These are phyloP conservation scores for Trichoderma koningiopsis DNA, from an alignment of 2,329 filamentous ascomycete species.

Conservation along the genomic window DNA sequence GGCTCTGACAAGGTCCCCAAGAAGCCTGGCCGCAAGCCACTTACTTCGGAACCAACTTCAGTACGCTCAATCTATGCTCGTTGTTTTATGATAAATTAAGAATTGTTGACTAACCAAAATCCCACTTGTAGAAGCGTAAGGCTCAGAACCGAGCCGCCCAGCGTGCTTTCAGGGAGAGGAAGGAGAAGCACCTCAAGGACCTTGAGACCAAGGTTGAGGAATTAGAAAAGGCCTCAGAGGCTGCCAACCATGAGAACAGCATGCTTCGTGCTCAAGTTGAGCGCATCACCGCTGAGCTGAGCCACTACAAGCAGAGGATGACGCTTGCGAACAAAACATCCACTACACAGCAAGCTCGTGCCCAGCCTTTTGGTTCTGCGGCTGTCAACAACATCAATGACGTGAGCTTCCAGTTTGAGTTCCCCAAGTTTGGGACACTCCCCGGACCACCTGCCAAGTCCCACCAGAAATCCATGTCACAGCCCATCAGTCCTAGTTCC, in stretches of 20 bases:
- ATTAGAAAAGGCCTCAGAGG: slow-evolving; percentile 79
- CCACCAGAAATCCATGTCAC: slow-evolving; percentile 35
- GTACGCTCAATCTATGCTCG: slow-evolving; percentile 60
- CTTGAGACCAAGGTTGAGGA: slow-evolving; percentile 77
- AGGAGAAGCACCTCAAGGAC: slow-evolving; percentile 87
- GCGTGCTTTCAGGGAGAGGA: slow-evolving; percentile 89
- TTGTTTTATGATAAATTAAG: slow-evolving; percentile 11
- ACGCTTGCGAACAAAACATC: slow-evolving; percentile 54
- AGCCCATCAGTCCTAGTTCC: slow-evolving; percentile 38
- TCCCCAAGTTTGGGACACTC: slow-evolving; percentile 86
- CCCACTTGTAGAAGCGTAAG: slow-evolving; percentile 74
- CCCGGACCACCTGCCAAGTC: slow-evolving; percentile 48
- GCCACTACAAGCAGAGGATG: slow-evolving; percentile 87
- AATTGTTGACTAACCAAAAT: slow-evolving; percentile 17
- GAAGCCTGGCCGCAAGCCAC: slow-evolving; percentile 93
- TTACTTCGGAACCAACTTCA: slow-evolving; percentile 93
- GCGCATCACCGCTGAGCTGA: slow-evolving; percentile 79
- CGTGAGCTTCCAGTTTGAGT: slow-evolving; percentile 92
- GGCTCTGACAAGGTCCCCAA: slow-evolving; percentile 84
- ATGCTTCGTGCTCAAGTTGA: slow-evolving; percentile 85
- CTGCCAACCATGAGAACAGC: slow-evolving; percentile 82
- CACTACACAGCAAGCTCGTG: slow-evolving; percentile 44
- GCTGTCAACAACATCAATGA: slow-evolving; percentile 65
- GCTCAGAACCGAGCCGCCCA: slow-evolving; percentile 93
- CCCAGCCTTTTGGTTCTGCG: slow-evolving; percentile 45